Evolutionary conservation across 2,329 filamentous ascomycete species (phyloP).

Genomic region (Aspergillus caelatus): DNA sequence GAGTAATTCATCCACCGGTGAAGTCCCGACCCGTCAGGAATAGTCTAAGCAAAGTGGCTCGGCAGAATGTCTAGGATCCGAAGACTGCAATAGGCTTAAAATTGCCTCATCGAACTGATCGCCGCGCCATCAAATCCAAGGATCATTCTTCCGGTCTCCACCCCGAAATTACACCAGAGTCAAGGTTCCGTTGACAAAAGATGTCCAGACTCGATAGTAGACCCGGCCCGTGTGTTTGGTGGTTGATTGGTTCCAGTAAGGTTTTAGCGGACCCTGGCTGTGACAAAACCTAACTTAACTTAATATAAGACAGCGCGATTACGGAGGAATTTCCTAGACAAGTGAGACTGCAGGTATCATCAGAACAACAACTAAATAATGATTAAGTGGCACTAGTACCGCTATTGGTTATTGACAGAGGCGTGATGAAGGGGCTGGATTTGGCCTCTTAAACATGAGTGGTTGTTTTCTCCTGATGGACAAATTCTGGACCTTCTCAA

Average conservation of each 20-base stretch:
- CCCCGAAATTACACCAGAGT: slow-evolving; percentile 2
- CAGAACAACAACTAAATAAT: not conserved
- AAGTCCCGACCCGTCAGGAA: not conserved
- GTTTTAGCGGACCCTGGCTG: not conserved
- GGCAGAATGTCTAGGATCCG: not conserved
- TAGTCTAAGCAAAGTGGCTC: not conserved
- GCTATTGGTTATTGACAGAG: no score
- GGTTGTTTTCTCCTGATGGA: not conserved
- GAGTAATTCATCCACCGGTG: not conserved
- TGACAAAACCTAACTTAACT: not conserved
- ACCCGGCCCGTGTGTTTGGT: not conserved
- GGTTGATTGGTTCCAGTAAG: not conserved
- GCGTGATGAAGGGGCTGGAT: no score
- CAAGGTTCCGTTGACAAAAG: no score
- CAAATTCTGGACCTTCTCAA: not conserved
- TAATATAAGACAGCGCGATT: not conserved
- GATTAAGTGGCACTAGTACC: not conserved
- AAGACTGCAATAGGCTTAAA: not conserved
- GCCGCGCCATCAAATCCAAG: not conserved
- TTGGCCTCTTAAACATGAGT: no score
- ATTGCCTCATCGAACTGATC: not conserved
- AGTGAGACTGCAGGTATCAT: not conserved
- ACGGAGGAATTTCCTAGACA: not conserved
- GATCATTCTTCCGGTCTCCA: not conserved
- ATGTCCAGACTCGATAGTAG: not conserved